Evolutionary conservation across 805 yeast genomes (phyloP).

Genomic region (Yarrowia hollandica): DNA sequence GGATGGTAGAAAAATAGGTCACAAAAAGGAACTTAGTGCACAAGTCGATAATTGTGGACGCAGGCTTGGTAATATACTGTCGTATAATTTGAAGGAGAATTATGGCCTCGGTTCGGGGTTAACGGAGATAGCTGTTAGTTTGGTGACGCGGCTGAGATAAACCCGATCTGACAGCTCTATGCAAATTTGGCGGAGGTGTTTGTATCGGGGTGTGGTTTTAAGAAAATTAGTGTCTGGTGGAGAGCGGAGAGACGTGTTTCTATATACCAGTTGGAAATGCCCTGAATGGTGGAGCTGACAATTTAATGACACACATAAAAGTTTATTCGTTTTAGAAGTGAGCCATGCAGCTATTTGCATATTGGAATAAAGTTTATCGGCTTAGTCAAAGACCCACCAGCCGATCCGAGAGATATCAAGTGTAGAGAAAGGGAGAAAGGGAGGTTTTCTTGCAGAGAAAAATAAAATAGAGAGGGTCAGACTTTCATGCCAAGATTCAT

Average conservation of each 20-base stretch:
- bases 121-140: neutral
- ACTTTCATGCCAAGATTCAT: too few species aligned
- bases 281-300: conserved; percentile 12
- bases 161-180: too few species aligned
- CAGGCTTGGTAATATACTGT: neutral
- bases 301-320: conserved; percentile 2
- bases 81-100: too few species aligned
- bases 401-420: conserved; percentile 6
- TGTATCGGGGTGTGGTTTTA: too few species aligned
- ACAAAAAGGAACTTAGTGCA: too few species aligned
- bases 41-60: neutral
- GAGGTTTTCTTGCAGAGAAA: too few species aligned
- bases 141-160: too few species aligned
- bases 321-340: neutral
- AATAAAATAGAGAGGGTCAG: too few species aligned
- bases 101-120: conserved; percentile 21
- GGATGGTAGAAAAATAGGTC: too few species aligned
- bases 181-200: too few species aligned
- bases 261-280: conserved; percentile 8
- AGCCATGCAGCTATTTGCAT: conserved; percentile 1
- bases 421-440: too few species aligned
- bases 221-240: too few species aligned
- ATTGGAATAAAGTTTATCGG: neutral
- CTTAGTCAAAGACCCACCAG: conserved; percentile 11
- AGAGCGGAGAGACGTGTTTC: neutral